Evolutionary conservation across 23 red algal species (phyloP), one percentile per base, ranked within the genome.

Genomic region (Gracilaria caudata): DNA sequence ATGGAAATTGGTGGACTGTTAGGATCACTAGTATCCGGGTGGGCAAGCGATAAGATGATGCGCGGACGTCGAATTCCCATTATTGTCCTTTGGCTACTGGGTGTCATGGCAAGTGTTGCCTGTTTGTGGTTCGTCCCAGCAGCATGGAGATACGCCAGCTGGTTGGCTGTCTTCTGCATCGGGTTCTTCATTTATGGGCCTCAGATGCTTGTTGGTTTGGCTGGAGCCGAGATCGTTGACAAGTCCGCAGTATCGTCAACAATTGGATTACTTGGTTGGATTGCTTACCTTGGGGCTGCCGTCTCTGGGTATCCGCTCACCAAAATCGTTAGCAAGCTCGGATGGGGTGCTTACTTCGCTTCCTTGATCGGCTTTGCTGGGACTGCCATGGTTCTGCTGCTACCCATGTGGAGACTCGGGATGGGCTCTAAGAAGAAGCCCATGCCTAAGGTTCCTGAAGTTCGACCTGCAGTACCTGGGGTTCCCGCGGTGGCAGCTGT

Each of bases 141-240:
- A 8, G 68, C 87, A 2, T 94, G 90, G 91, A 65, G 93, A 44
- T 99, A 99, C 80, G 83, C 89, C 9, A 90, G 70, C 58, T 92
- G 93, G 97, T 56, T 99, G 32, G 59, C 64, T 7, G 86, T 99
- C 4, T 99, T 99, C 72, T 82, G 64, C 60, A 95, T 99, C 58
- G 97, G 97, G 34, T 99, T 99, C 51, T 99, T 99, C 81, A 99
- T 99, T 68, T 99, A 99, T 81, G 97, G 97, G 2, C 97, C 97
- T 29, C 97, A 99, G 73, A 99, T 99, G 97, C 93, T 99, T 13
- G 97, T 99, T 39, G 97, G 97, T 46, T 83, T 99, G 29, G 97
- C 97, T 21, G 97, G 92, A 0, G 93, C 92, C 30, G 97, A 99
- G 40, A 95, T 99, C 56, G 97, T 99, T 3, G 81, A 95, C 72